Evolutionary conservation across 306 rosid genomes (phyloP).

Genomic region (Trichosanthes cucumerina): DNA sequence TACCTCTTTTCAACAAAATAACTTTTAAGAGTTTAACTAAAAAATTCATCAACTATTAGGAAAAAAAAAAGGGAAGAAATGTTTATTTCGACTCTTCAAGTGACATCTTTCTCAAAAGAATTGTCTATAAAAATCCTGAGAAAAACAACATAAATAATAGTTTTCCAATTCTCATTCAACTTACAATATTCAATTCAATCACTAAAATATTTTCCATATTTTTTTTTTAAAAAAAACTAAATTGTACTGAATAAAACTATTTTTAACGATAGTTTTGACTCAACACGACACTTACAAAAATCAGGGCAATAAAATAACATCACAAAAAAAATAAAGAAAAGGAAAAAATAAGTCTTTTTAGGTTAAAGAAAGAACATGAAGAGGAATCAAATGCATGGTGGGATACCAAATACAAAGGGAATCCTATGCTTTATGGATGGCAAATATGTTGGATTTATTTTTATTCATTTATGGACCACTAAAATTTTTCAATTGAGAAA

Average conservation of each 20-base stretch:
- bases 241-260: not conserved
- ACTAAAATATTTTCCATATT: not conserved
- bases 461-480: slow-evolving; percentile 7
- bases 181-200: not conserved
- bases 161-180: not conserved
- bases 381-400: slow-evolving; percentile 8
- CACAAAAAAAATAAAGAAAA: not conserved
- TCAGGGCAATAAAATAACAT: not conserved
- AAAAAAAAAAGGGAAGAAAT: not conserved
- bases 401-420: not conserved
- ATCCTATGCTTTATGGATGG: not conserved
- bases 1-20: not conserved
- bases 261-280: not conserved
- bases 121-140: too few relatives aligned
- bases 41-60: not conserved
- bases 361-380: not conserved
- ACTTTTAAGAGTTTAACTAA: not conserved
- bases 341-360: not conserved
- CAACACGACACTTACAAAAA: not conserved
- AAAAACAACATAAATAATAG: too few relatives aligned
- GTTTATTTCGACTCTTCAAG: not conserved
- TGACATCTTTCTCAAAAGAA: not conserved
- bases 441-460: not conserved
- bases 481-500: not conserved
- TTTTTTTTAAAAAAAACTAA: not conserved